phyloP scores from a whole-genome alignment of 2,329 filamentous ascomycete species.

The Rhinocladiella similis region DNA sequence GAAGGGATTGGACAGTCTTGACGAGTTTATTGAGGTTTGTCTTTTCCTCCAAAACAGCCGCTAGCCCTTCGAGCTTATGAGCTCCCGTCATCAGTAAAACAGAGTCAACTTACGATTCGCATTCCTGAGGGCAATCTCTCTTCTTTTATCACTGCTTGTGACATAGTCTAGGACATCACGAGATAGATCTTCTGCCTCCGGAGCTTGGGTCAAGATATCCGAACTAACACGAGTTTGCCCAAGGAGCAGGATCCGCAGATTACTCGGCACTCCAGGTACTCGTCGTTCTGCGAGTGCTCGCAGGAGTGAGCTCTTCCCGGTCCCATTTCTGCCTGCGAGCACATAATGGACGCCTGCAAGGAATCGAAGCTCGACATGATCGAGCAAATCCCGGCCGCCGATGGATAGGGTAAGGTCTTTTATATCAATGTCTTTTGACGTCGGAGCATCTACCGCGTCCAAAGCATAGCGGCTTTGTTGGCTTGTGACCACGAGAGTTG shows the following conservation, averaged over 20 bases:
- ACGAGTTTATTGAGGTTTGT: slow-evolving; percentile 60
- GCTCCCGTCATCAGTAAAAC: neutral
- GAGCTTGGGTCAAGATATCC: slow-evolving; percentile 26
- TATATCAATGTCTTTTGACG: slow-evolving; percentile 27
- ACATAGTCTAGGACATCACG: slow-evolving; percentile 66
- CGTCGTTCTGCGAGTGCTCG: slow-evolving; percentile 75
- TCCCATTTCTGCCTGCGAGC: slow-evolving; percentile 76
- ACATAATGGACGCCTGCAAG: slow-evolving; percentile 76
- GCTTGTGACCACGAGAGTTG: slow-evolving; percentile 26
- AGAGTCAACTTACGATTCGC: slow-evolving; percentile 52
- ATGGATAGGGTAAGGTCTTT: slow-evolving; percentile 27
- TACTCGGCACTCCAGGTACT: slow-evolving; percentile 71
- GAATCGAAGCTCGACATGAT: slow-evolving; percentile 67
- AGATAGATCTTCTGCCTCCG: slow-evolving; percentile 30
- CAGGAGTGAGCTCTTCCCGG: slow-evolving; percentile 77
- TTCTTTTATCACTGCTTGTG: slow-evolving; percentile 51
- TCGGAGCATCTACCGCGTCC: slow-evolving; percentile 25
- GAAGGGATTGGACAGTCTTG: slow-evolving; percentile 61
- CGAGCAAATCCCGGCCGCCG: slow-evolving; percentile 60
- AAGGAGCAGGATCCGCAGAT: slow-evolving; percentile 65
- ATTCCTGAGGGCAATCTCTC: slow-evolving; percentile 60
- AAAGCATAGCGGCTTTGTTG: slow-evolving; percentile 29
- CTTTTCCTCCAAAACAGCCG: slow-evolving; percentile 58
- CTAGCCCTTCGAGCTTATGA: slow-evolving; percentile 47
- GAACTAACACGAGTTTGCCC: slow-evolving; percentile 58